Base-by-base conservation (phyloP, 2,329 filamentous ascomycete genomes). In the Nigrograna mackinnonii region DNA sequence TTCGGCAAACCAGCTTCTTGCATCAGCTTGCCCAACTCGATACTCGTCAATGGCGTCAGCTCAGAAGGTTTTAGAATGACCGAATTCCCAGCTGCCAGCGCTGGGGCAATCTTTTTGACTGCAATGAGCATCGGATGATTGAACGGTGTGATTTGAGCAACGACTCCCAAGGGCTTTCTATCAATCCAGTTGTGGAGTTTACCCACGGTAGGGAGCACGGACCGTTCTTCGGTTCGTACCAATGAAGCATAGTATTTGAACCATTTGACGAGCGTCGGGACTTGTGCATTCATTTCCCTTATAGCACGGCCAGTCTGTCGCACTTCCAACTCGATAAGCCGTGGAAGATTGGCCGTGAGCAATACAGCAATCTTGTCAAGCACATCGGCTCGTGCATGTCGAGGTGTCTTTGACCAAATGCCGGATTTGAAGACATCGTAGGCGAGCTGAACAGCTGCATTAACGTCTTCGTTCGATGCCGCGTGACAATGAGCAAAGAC, bases 241-340 rank as follows among this genome's bases (percentile, higher is more conserved):
- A 87, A 60, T 0, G 83, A 75, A 2, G 84, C 84, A 56, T 85
- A 89, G 69, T 89, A 89, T 46, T 79, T 82, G 67, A 89, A 83
- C 85, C 85, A 89, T 32, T 82, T 79, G 1, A 83, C 77, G 0
- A 89, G 72, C 1, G 79, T 82, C 0, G 82, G 80, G 4, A 86
- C 79, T 60, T 89, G 86, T 1, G 85, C 84, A 36, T 77, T 75
- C 83, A 89, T 87, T 62, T 89, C 86, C 19, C 85, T 80, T 20
- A 85, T 72, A 0, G 81, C 80, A 1, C 85, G 80, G 3, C 86
- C 86, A 0, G 85, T 89, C 63, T 89, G 85, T 22, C 65, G 70
- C 6, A 86, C 82, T 62, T 89, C 86, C 4, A 87, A 73, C 6
- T 70, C 64, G 37, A 88, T 83, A 28, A 89, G 74, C 1, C 69